Conservation (phyloP, 106 monocot genomes). For the Apostasia ramifera region DNA sequence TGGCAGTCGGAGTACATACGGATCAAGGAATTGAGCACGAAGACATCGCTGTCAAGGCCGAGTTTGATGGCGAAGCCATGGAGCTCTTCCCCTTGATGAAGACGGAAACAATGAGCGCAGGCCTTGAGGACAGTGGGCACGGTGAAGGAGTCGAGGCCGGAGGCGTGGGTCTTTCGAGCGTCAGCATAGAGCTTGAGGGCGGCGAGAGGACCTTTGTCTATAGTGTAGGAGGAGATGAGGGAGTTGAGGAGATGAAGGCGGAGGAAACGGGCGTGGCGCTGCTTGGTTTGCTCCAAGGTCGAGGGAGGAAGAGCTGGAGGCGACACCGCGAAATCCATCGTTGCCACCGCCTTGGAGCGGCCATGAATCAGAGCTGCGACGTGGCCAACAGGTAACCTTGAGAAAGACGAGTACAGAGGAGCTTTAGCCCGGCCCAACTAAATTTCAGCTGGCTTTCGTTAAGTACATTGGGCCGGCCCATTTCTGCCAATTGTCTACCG, state of each 20-base stretch:
- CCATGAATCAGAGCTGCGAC: background rate
- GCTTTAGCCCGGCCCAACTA: too few species aligned
- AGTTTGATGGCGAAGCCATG: conserved; percentile 38
- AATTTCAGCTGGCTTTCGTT: too few species aligned
- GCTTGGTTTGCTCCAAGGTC: conserved; percentile 27
- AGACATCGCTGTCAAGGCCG: conserved; percentile 37
- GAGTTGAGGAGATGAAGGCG: conserved; percentile 34
- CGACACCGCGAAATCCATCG: too few species aligned
- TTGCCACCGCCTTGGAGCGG: background rate
- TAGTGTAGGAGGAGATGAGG: conserved; percentile 49
- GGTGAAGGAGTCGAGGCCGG: conserved; percentile 29
- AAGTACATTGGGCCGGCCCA: too few species aligned
- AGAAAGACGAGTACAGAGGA: too few species aligned
- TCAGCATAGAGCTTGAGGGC: conserved; percentile 32
- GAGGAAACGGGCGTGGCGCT: conserved; percentile 39
- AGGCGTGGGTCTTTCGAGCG: conserved; percentile 1
- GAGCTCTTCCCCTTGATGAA: conserved; percentile 20
- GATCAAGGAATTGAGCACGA: conserved; percentile 48
- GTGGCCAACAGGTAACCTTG: too few species aligned
- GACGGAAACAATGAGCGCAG: conserved; percentile 20
- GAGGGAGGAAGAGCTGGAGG: background rate
- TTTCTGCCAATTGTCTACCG: too few species aligned
- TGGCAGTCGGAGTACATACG: conserved; percentile 58
- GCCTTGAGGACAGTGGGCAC: conserved; percentile 53
- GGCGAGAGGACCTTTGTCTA: conserved; percentile 9